Conservation (phyloP, 2,329 filamentous ascomycete species). For the Calonectria leucothoes region DNA sequence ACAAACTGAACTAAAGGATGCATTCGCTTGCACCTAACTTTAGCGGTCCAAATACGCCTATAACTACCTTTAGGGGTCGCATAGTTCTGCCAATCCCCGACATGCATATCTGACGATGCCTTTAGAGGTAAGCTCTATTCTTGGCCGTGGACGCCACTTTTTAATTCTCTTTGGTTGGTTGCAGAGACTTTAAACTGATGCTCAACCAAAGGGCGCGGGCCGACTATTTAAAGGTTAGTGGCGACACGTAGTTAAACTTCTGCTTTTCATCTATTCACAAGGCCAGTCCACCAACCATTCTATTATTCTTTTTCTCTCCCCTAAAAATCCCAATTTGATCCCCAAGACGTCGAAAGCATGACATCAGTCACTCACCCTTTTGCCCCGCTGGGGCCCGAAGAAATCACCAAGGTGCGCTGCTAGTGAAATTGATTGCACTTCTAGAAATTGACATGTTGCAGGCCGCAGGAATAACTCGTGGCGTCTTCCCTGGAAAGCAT, state of each 20-base stretch:
- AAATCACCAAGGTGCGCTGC: neutral
- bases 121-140: constrained; percentile 11
- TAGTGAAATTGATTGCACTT: neutral
- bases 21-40: constrained; percentile 5
- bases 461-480: constrained; percentile 37
- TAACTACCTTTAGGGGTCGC: neutral
- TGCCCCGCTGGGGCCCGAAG: constrained; percentile 2
- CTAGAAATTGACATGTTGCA: constrained; percentile 4
- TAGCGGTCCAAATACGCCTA: constrained; percentile 4
- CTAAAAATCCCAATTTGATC: neutral
- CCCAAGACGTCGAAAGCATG: neutral
- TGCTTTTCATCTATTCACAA: neutral
- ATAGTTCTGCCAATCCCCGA: neutral
- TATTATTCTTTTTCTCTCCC: neutral
- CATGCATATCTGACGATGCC: constrained; percentile 5
- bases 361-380: neutral
- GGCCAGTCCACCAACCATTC: neutral
- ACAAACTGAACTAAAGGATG: neutral
- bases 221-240: neutral
- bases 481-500: constrained; percentile 31
- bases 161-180: neutral
- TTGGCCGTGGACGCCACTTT: neutral
- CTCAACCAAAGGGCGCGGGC: neutral
- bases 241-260: neutral
- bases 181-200: neutral